These are phyloP conservation scores for Tanacetum coccineum DNA, from an alignment of 129 eudicot species.

Conservation along the genomic window DNA sequence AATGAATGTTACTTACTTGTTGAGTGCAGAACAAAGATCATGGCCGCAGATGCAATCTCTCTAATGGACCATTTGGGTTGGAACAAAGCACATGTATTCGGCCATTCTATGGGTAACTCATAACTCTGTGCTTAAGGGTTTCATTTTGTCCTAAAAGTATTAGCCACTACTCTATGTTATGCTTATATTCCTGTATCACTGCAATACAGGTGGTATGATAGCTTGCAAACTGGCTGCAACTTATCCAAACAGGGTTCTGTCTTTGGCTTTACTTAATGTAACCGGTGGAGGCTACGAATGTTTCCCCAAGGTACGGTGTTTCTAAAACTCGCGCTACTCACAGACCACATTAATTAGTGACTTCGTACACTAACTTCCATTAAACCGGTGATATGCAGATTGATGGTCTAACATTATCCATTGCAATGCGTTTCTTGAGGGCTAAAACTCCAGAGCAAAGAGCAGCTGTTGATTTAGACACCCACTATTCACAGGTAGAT, in stretches of 20 bases:
- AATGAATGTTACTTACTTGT: conserved; percentile 16
- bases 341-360: background rate
- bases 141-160: background rate
- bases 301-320: conserved; percentile 70
- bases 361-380: background rate
- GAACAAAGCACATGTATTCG: conserved; percentile 93
- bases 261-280: conserved; percentile 88
- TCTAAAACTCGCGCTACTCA: background rate
- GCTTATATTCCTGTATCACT: background rate
- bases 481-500: conserved; percentile 80
- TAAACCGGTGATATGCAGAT: conserved; percentile 33
- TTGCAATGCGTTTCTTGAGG: conserved; percentile 75
- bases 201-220: conserved; percentile 86
- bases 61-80: conserved; percentile 94
- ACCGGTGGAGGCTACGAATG: conserved; percentile 96
- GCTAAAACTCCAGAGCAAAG: conserved; percentile 99
- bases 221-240: conserved; percentile 84
- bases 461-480: conserved; percentile 95
- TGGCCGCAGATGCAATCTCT: conserved; percentile 96
- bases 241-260: conserved; percentile 69
- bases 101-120: conserved; percentile 96
- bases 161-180: background rate
- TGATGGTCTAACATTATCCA: conserved; percentile 68
- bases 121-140: conserved; percentile 1
- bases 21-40: conserved; percentile 68